Evolutionary conservation across 1,284 basidiomycete species (phyloP), one percentile per base, ranked within the genome.

Genomic region (Malassezia restricta): DNA sequence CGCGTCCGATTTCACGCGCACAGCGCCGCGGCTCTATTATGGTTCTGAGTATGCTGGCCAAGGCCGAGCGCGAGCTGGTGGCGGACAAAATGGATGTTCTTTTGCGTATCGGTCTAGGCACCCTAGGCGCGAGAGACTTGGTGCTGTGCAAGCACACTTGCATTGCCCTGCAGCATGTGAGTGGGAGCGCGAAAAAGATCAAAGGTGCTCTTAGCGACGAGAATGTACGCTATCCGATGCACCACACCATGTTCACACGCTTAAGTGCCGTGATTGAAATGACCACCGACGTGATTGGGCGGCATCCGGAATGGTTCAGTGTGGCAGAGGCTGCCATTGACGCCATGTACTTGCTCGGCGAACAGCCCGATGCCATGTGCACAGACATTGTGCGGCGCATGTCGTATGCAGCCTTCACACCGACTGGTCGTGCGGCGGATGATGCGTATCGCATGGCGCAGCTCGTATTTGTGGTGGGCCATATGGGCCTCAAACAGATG

Each of bases 301-400:
- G 64, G 43, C 20, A 37, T 28, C 14, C 44, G 5, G 44, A 20
- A 8, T 79, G 78, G 79, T 95, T 98, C 69, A 83, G 84, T 9
- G 82, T 96, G 76, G 88, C 94, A 0, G 92, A 99, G 72, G 89
- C 98, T 74, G 87, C 85, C 4, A 83, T 99, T 75, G 95, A 98
- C 71, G 90, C 92, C 0, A 85, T 95, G 51, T 98, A 96, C 66
- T 82, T 86, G 0, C 80, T 98, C 0, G 90, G 87, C 17, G 87
- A 95, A 66, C 89, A 92, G 65, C 94, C 92, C 0, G 92, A 96
- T 69, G 74, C 80, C 0, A 77, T 96, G 29, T 91, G 89, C 73
- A 81, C 83, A 49, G 79, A 79, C 1, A 78, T 98, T 53, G 83
- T 96, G 71, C 87, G 84, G 76, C 82, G 82, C 56, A 78, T 96